phyloP scores from a whole-genome alignment of 768 basidiomycete genomes.

The Trametes meyenii region DNA sequence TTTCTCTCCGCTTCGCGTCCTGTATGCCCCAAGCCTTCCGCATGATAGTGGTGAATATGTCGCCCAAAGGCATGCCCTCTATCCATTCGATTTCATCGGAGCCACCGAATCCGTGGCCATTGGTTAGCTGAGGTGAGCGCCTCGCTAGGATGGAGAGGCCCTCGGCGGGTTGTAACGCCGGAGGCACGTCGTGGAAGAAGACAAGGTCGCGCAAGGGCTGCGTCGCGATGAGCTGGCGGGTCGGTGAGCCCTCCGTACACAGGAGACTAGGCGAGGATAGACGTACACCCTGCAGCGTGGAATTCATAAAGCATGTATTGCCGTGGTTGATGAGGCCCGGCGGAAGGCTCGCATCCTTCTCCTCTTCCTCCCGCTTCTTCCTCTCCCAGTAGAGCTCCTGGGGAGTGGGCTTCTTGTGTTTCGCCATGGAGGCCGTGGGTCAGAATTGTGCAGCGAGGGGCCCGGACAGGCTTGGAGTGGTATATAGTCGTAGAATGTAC shows the following conservation, averaged over 20 bases:
- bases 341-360: conserved; percentile 61
- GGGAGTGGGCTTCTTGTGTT: conserved; percentile 51
- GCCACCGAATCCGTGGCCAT: conserved; percentile 60
- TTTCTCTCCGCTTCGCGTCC: conserved; percentile 50
- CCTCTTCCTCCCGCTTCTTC: conserved; percentile 63
- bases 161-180: conserved; percentile 43
- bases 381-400: conserved; percentile 65
- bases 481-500: conserved; percentile 1
- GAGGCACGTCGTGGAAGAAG: conserved; percentile 54
- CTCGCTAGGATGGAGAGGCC: conserved; percentile 38
- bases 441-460: background rate
- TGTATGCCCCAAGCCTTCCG: conserved; percentile 67
- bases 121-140: conserved; percentile 70
- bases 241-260: background rate
- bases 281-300: conserved; percentile 85
- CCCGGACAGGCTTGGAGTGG: background rate
- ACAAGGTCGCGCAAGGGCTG: conserved; percentile 59
- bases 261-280: conserved; percentile 23
- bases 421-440: conserved; percentile 24
- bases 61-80: conserved; percentile 69
- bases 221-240: conserved; percentile 67
- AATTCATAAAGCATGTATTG: conserved; percentile 97
- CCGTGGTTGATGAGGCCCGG: conserved; percentile 81
- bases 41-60: conserved; percentile 64
- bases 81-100: conserved; percentile 54